phyloP scores from a whole-genome alignment of 2,329 filamentous ascomycete genomes.

The Tricladium varicosporioides region DNA sequence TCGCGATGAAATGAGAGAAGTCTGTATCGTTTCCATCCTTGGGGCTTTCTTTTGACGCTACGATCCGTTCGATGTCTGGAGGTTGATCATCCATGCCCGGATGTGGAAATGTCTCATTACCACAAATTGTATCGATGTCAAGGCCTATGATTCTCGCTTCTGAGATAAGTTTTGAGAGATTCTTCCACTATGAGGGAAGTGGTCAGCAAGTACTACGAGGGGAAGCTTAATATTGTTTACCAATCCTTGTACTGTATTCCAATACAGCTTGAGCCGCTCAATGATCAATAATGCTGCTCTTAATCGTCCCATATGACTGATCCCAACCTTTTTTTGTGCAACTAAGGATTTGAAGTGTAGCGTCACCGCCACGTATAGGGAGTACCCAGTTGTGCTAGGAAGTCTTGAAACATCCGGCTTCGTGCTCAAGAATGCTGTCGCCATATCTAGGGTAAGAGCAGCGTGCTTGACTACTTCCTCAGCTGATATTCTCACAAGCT shows the following conservation, averaged over 20 bases:
- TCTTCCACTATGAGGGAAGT: slow-evolving; percentile 1
- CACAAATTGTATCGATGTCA: slow-evolving; percentile 1
- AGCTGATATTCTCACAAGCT: slow-evolving; percentile 11
- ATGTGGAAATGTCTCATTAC: neutral
- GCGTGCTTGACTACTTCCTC: slow-evolving; percentile 17
- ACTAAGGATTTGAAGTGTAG: slow-evolving; percentile 18
- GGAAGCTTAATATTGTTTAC: neutral
- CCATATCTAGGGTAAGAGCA: slow-evolving; percentile 14
- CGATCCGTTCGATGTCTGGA: slow-evolving; percentile 8
- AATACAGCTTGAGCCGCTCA: slow-evolving; percentile 16
- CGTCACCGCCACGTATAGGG: slow-evolving; percentile 15
- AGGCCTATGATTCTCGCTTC: neutral
- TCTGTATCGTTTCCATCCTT: neutral
- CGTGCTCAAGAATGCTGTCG: slow-evolving; percentile 13
- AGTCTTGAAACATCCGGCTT: slow-evolving; percentile 12
- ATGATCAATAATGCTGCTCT: slow-evolving; percentile 18
- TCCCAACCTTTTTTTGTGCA: slow-evolving; percentile 14
- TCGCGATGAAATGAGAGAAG: slow-evolving; percentile 5
- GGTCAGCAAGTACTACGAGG: neutral
- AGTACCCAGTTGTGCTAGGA: slow-evolving; percentile 15
- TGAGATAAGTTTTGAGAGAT: slow-evolving; percentile 3
- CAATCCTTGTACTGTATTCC: slow-evolving; percentile 8
- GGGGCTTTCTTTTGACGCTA: slow-evolving; percentile 2
- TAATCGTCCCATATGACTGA: slow-evolving; percentile 7
- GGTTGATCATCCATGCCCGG: neutral